phyloP scores from a whole-genome alignment of 768 basidiomycete species.

The Pleurotus cornucopiae region DNA sequence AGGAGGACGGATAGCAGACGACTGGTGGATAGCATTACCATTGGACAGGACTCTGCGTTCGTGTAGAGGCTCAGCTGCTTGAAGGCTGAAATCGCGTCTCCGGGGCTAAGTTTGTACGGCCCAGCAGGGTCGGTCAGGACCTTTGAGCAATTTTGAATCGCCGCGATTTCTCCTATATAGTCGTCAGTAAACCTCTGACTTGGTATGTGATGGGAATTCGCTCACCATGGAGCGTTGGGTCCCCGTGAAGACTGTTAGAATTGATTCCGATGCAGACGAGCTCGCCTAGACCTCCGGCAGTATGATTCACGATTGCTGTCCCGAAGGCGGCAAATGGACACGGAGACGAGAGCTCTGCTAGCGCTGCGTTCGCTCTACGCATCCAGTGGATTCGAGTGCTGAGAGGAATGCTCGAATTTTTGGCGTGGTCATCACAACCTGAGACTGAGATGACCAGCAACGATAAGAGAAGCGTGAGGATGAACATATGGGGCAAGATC shows the following conservation, averaged over 20 bases:
- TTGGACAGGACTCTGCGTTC: slow-evolving; percentile 17
- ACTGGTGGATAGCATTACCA: slow-evolving; percentile 3
- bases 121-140: slow-evolving; percentile 15
- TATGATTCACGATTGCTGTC: slow-evolving; percentile 16
- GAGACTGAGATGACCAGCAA: too few relatives aligned
- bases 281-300: slow-evolving; percentile 8
- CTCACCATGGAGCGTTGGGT: slow-evolving; percentile 16
- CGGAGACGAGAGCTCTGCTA: slow-evolving; percentile 6
- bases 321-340: slow-evolving; percentile 15
- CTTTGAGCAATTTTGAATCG: slow-evolving; percentile 13
- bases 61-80: slow-evolving; percentile 5
- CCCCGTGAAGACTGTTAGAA: slow-evolving; percentile 4
- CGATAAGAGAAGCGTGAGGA: too few relatives aligned
- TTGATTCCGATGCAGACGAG: slow-evolving; percentile 15
- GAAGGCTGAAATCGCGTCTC: slow-evolving; percentile 12
- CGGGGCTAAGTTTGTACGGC: slow-evolving; percentile 12
- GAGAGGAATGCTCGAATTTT: slow-evolving; percentile 5
- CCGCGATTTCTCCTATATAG: slow-evolving; percentile 14
- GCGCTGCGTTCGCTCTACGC: slow-evolving; percentile 11
- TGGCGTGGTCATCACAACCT: too few relatives aligned
- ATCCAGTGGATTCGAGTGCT: slow-evolving; percentile 15
- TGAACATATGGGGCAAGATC: too few relatives aligned
- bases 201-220: background rate
- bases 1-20: too few relatives aligned
- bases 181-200: background rate